Evolutionary conservation across 2,329 filamentous ascomycete species (phyloP).

Genomic region (Penicillium sp.): DNA sequence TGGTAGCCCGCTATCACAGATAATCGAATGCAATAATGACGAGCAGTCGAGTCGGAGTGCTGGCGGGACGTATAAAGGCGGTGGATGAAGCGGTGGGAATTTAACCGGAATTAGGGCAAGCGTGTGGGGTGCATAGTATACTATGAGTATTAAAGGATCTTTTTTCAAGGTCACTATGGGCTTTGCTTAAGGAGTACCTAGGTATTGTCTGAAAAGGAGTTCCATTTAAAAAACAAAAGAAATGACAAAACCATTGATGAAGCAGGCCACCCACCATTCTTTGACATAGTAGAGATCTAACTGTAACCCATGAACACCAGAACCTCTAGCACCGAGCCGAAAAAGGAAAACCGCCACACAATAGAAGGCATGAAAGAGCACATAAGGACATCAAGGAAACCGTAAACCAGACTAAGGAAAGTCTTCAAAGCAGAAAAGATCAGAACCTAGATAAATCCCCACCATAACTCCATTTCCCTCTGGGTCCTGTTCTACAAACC

Average conservation of each 20-base stretch:
- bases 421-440: background rate
- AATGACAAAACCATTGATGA: background rate
- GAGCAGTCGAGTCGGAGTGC: constrained; percentile 1
- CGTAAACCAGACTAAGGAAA: background rate
- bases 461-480: constrained; percentile 1
- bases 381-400: background rate
- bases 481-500: constrained; percentile 6
- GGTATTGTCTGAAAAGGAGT: background rate
- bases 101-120: constrained; percentile 9
- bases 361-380: background rate
- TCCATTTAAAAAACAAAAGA: background rate
- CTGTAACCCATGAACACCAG: constrained; percentile 2
- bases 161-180: background rate
- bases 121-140: background rate
- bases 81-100: constrained; percentile 10
- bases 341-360: background rate
- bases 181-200: background rate
- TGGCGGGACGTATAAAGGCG: constrained; percentile 4
- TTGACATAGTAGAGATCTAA: constrained; percentile 13
- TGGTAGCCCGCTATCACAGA: background rate
- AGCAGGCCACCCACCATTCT: constrained; percentile 4
- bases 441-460: background rate
- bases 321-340: background rate
- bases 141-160: background rate
- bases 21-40: background rate